Percentiles rank a stretch among this genome's conserved stretches.
phyloP scores from a whole-genome alignment of 2,329 filamentous ascomycete species.

The Metarhizium album region DNA sequence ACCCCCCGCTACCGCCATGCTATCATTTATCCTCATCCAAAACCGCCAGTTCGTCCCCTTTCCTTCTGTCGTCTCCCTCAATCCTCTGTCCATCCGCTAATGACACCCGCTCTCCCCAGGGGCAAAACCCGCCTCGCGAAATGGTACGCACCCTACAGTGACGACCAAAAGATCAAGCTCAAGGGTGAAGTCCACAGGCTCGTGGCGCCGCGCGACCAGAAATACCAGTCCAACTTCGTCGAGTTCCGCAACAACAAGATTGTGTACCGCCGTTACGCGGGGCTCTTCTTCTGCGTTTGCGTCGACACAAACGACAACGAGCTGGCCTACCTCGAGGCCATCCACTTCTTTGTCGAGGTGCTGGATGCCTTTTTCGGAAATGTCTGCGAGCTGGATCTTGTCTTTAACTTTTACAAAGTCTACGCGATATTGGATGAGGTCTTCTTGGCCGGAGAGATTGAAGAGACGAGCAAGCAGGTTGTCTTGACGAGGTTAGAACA shows the following conservation, averaged over 20 bases:
- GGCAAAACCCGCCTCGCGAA: constrained; percentile 97
- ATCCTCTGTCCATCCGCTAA: not conserved
- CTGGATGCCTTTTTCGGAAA: constrained; percentile 98
- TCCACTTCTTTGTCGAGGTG: constrained; percentile 99
- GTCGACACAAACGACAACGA: constrained; percentile 99
- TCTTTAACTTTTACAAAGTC: constrained; percentile 76
- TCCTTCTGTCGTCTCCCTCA: not conserved
- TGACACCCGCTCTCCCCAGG: constrained; percentile 35
- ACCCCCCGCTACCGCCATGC: constrained; percentile 30
- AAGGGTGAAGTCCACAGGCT: constrained; percentile 99
- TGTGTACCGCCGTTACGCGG: constrained; percentile 93
- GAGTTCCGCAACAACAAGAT: constrained; percentile 93
- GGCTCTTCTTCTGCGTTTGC: constrained; percentile 97
- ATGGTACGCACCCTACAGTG: constrained; percentile 97
- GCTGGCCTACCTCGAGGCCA: constrained; percentile 89
- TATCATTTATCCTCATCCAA: constrained; percentile 84
- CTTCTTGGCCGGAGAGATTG: constrained; percentile 93
- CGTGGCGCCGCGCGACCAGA: constrained; percentile 93
- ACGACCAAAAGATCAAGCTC: constrained; percentile 97
- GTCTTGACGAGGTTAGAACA: constrained; percentile 90
- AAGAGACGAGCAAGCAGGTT: constrained; percentile 98
- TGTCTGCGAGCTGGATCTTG: constrained; percentile 92
- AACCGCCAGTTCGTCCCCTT: constrained; percentile 61
- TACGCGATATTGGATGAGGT: constrained; percentile 98
- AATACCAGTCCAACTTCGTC: constrained; percentile 99